Base-by-base conservation (phyloP, 495 filamentous ascomycete genomes). In the Letharia lupina region DNA sequence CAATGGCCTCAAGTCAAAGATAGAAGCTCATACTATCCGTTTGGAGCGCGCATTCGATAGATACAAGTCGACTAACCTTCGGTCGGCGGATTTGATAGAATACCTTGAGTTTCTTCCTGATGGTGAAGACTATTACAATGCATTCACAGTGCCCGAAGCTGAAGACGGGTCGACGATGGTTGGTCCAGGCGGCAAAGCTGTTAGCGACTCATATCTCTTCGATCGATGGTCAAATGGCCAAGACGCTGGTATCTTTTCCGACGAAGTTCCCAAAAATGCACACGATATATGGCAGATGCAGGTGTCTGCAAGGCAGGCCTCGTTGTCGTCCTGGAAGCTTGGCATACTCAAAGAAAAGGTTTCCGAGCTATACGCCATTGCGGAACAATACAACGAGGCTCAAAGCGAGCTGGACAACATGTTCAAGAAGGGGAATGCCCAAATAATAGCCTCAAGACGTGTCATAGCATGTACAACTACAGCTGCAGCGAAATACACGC, bases 391-490 rank as follows among this genome's bases (percentile, higher is more conserved):
- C 66, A 80, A 86, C 70, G 65, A 76, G 0, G 72, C 66, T 13
- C 74, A 84, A 40, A 71, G 73, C 4, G 64, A 75, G 15, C 60
- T 87, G 0, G 72, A 76, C 2, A 65, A 72, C 0, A 60, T 83
- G 0, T 77, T 76, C n/a, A 73, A 74, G 9, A 76, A 86, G 59
- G 81, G 73, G 54, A 77, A 78, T 28, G 73, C 76, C 6, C 45
- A 77, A 0, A 78, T 83, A 10, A 69, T 91, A 13, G 70, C 74
- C 40, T 63, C 67, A 1, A 91, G 88, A 69, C 76, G 80, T 10
- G 82, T 95, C 28, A 87, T 95, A 54, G 88, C 80, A 0, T 90
- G 87, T 70, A 93, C 89, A 2, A 93, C 90, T 1, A 92, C 87
- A 0, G 88, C 76, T 5, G 88, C 89, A 0, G 89, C 90, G 4